These are phyloP conservation scores for Brasenia schreberi DNA, from an alignment of 164 flowering plant species.

Conservation along the genomic window DNA sequence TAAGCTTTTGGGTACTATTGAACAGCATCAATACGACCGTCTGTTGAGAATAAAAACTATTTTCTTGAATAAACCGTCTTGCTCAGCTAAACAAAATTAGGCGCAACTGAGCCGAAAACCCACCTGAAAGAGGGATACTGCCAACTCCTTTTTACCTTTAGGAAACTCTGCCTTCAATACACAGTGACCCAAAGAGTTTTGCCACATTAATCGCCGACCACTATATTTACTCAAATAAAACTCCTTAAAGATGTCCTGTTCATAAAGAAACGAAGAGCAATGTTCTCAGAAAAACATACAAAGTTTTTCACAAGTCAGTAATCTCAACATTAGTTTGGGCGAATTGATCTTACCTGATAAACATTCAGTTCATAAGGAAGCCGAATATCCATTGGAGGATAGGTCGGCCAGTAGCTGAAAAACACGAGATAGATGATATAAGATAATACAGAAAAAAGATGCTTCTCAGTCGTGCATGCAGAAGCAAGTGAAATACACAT, in stretches of 20 bases:
- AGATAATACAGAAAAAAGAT: neutral
- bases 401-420: slow-evolving; percentile 92
- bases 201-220: slow-evolving; percentile 96
- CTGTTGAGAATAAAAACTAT: slow-evolving; percentile 16
- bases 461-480: neutral
- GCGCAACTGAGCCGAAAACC: slow-evolving; percentile 4
- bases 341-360: slow-evolving; percentile 47
- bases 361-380: slow-evolving; percentile 89
- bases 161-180: slow-evolving; percentile 80
- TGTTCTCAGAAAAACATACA: neutral
- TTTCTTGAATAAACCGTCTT: neutral
- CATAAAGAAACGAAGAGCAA: neutral
- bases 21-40: slow-evolving; percentile 84
- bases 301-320: neutral
- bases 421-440: neutral
- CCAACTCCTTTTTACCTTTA: slow-evolving; percentile 88
- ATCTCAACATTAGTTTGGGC: neutral
- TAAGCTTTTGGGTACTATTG: slow-evolving; percentile 66
- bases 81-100: neutral
- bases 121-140: slow-evolving; percentile 93
- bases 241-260: slow-evolving; percentile 88
- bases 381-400: slow-evolving; percentile 91
- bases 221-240: slow-evolving; percentile 83
- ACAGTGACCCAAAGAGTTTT: slow-evolving; percentile 89
- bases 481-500: slow-evolving; percentile 2